Evolutionary conservation across 805 yeast genomes (phyloP).

Genomic region (Pichia gijzeniarum): DNA sequence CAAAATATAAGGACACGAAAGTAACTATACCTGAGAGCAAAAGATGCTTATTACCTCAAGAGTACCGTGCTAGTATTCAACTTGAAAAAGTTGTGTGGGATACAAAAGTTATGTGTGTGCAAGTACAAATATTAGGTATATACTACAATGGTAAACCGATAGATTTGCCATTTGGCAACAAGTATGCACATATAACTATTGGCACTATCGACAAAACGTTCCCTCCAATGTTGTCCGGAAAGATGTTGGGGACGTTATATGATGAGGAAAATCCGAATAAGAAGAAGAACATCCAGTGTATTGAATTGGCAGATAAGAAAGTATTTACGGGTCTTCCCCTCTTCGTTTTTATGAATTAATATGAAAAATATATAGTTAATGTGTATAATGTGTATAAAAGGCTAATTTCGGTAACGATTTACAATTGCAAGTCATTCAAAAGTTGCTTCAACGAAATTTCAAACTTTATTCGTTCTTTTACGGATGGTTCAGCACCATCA

Average conservation of each 20-base stretch:
- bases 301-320: constrained; percentile 12
- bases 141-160: constrained; percentile 1
- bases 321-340: constrained; percentile 16
- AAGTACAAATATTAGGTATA: constrained; percentile 34
- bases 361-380: too few species aligned
- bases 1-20: not conserved
- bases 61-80: constrained; percentile 32
- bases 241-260: constrained; percentile 23
- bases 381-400: too few species aligned
- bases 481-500: not conserved
- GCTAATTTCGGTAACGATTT: not conserved
- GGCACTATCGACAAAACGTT: constrained; percentile 47
- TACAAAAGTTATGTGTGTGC: constrained; percentile 45
- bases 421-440: not conserved
- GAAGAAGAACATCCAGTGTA: constrained; percentile 9
- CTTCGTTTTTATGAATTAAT: constrained; percentile 12
- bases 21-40: constrained; percentile 1
- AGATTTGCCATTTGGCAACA: constrained; percentile 31
- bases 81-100: constrained; percentile 45
- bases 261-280: constrained; percentile 15
- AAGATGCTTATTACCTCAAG: constrained; percentile 15
- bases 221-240: constrained; percentile 48
- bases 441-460: not conserved
- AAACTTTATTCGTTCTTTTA: not conserved
- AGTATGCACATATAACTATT: constrained; percentile 63